Base-by-base conservation (phyloP, 371 early-diverging fungal genomes). In the Mortierella sp. region DNA sequence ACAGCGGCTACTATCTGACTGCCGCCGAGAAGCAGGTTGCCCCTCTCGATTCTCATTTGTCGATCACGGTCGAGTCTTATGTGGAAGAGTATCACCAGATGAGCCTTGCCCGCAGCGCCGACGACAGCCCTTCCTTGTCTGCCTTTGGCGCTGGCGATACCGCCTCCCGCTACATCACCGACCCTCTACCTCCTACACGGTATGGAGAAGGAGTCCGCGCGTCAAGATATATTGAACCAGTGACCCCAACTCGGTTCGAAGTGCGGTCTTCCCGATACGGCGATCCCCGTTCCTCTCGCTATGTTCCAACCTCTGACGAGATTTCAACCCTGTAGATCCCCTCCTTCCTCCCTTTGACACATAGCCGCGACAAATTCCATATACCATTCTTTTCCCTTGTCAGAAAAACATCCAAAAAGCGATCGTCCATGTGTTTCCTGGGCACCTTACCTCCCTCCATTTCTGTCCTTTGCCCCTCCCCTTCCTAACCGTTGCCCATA, bases 71-170 rank as follows among this genome's bases (percentile, higher is more conserved):
- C 58, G 85, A 85, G 55, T 78, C 85, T 0, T 85, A 81, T 70
- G 79, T 85, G 0, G 85, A 85, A 41, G 79, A 85, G 60, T 85
- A 85, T 54, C 85, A 85, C n/a, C 85, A 77, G 41, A 48, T 79
- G 24, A 76, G 76, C 35, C 63, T 63, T 63, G 63, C 63, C 6
- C 63, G 63, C 63, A 63, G 35, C 63, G 35, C 16, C 16, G 35
- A 63, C 6, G 6, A 63, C 32, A 32, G 7, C 63, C 5, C 63
- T 29, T 14, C 35, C 14, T 14, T 3, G 14, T 11, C 63, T 2
- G 3, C 18, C 29, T 63, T 32, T 32, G 63, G 29, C 1, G 35
- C 0, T 14, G 63, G 18, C 16, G 63, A 63, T 18, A 63, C 63
- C 14, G 16, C 29, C 35, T 63, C 63, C 1, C 63, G 63, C 0